Evolutionary conservation across 345 rosid species (phyloP), one percentile per base, ranked within the genome.

Genomic region (Corchorus capsularis): DNA sequence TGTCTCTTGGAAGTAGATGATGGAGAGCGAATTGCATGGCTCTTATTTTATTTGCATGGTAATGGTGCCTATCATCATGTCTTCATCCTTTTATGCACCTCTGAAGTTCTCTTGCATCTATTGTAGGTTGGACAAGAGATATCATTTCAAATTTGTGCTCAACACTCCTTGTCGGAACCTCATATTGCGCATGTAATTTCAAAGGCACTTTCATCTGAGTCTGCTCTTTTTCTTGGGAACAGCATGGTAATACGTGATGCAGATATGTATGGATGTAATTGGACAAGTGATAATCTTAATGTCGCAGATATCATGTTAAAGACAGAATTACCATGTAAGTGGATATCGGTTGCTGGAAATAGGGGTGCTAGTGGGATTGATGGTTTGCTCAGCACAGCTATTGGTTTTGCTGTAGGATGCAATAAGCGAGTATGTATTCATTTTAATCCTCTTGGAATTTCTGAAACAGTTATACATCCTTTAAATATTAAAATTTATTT

Each of bases 281-380:
- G 82, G 71, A 71, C 52, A 74, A 80, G 77, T 62, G 76, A 68
- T 77, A 39, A 49, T 74, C 78, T 78, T 20, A 76, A 74, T 69
- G 68, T 72, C 67, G 70, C 82, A 55, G 87, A 87, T 54, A 32
- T 66, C 72, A 52, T 90, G 85, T 81, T 85, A 54, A 80, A 63
- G 71, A 83, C 87, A 66, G 83, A 87, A 39, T 79, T 85, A 69
- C 85, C 86, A 35, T 88, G 79, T 81, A 91, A 85, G 67, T 79
- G 90, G 83, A 84, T 93, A 81, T 87, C 73, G 39, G 97, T 93
- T 75, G 90, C 89, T 77, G 99, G 93, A 83, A 95, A 95, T 83
- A 88, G 98, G 85, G 99, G 99, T 84, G 99, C 98, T 73, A 95
- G 99, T 83, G 99, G 99, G 72, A 95, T 95, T 82, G 99, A 93